Conservation (phyloP, 805 yeast genomes). For the Kodamaea lidongshanica region DNA sequence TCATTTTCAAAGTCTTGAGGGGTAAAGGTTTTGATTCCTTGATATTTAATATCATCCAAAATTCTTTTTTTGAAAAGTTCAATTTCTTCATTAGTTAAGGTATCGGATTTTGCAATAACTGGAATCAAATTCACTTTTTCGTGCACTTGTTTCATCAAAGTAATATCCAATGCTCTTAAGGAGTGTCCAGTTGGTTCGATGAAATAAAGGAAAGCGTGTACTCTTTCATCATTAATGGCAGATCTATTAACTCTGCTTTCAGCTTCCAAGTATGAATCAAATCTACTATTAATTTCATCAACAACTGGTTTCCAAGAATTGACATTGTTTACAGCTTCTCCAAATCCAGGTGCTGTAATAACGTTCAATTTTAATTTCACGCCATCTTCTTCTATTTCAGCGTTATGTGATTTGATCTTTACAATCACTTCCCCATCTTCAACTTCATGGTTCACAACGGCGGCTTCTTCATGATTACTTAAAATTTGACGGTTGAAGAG, state of each 20-base stretch:
- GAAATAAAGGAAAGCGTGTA: slow-evolving; percentile 90
- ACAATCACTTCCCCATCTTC: slow-evolving; percentile 31
- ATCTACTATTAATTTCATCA: slow-evolving; percentile 80
- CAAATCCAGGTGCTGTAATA: slow-evolving; percentile 90
- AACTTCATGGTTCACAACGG: slow-evolving; percentile 9
- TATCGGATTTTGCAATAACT: slow-evolving; percentile 90
- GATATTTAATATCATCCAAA: slow-evolving; percentile 66
- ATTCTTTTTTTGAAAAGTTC: slow-evolving; percentile 69
- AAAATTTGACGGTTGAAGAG: slow-evolving; percentile 52
- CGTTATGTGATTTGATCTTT: slow-evolving; percentile 53
- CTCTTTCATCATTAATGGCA: slow-evolving; percentile 67
- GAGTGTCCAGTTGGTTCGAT: slow-evolving; percentile 97
- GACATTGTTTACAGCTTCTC: slow-evolving; percentile 72
- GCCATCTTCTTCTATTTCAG: slow-evolving; percentile 78
- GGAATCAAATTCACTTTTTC: slow-evolving; percentile 92
- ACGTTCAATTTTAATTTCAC: slow-evolving; percentile 80
- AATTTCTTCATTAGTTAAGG: slow-evolving; percentile 83
- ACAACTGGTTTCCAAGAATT: slow-evolving; percentile 84
- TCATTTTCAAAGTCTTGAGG: slow-evolving; percentile 77
- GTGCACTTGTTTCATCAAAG: slow-evolving; percentile 80
- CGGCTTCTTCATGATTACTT: slow-evolving; percentile 12
- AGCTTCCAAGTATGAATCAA: slow-evolving; percentile 80
- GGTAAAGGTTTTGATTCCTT: slow-evolving; percentile 64
- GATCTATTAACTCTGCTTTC: slow-evolving; percentile 81
- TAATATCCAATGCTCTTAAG: slow-evolving; percentile 80